Conservation (phyloP, 331 rosid genomes). For the Prunus yedoensis region DNA sequence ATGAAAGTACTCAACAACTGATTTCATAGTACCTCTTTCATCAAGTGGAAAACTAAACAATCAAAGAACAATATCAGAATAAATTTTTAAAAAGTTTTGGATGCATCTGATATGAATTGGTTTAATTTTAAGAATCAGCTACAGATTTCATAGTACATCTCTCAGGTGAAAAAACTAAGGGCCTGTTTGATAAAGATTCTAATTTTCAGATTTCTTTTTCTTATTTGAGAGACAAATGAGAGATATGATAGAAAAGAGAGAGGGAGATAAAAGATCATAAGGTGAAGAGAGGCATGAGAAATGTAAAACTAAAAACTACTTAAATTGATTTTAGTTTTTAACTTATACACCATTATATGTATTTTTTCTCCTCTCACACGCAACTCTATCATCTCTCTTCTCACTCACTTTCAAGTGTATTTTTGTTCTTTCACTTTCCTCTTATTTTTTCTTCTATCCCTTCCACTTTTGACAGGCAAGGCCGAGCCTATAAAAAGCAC, state of each 20-base stretch:
- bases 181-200: not conserved
- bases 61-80: constrained; percentile 21
- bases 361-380: not conserved
- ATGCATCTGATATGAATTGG: not conserved
- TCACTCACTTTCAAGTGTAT: not conserved
- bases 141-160: no score
- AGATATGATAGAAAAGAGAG: not conserved
- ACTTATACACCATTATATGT: not conserved
- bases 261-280: not conserved
- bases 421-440: not conserved
- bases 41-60: constrained; percentile 85
- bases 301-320: not conserved
- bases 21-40: constrained; percentile 83
- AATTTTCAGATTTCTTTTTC: not conserved
- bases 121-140: not conserved
- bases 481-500: not conserved
- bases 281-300: not conserved
- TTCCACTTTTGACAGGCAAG: not conserved
- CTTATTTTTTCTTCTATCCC: not conserved
- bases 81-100: not conserved
- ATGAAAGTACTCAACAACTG: constrained; percentile 84
- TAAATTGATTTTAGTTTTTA: not conserved
- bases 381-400: not conserved
- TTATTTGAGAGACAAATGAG: not conserved
- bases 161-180: not conserved